Conservation (phyloP, 169 alveolate genomes). For the Cryptosporidium tyzzeri region DNA sequence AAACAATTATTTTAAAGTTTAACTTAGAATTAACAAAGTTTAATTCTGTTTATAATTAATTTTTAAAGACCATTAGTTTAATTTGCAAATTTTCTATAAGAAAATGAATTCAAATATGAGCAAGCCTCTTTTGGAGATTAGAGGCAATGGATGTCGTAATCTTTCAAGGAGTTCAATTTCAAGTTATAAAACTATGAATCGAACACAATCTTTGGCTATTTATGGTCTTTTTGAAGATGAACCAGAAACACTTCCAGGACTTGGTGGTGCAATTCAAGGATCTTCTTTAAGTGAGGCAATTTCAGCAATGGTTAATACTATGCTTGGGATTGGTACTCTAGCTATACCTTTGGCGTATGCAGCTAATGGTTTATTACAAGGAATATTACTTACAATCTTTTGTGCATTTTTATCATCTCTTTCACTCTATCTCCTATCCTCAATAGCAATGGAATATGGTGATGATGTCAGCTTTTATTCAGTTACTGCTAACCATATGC, state of each 20-base stretch:
- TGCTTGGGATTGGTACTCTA: slow-evolving; percentile 73
- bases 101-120: slow-evolving; percentile 26
- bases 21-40: background rate
- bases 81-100: background rate
- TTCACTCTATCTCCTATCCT: slow-evolving; percentile 54
- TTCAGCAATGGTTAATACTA: slow-evolving; percentile 73
- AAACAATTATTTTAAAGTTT: background rate
- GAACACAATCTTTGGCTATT: slow-evolving; percentile 70
- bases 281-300: slow-evolving; percentile 67
- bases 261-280: slow-evolving; percentile 75
- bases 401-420: slow-evolving; percentile 69
- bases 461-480: slow-evolving; percentile 76
- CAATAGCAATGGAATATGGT: slow-evolving; percentile 66
- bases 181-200: slow-evolving; percentile 61
- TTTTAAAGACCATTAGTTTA: background rate
- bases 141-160: slow-evolving; percentile 1
- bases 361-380: slow-evolving; percentile 73
- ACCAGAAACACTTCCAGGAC: slow-evolving; percentile 75
- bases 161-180: slow-evolving; percentile 37
- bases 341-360: slow-evolving; percentile 75
- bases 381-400: slow-evolving; percentile 26
- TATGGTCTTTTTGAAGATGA: slow-evolving; percentile 73
- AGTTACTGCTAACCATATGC: slow-evolving; percentile 58
- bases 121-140: slow-evolving; percentile 12
- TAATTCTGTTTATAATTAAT: background rate